A percentile compares a stretch with the other conserved stretches of the same genome.
phyloP scores from a whole-genome alignment of 345 rosid species.

The Boechera stricta region DNA sequence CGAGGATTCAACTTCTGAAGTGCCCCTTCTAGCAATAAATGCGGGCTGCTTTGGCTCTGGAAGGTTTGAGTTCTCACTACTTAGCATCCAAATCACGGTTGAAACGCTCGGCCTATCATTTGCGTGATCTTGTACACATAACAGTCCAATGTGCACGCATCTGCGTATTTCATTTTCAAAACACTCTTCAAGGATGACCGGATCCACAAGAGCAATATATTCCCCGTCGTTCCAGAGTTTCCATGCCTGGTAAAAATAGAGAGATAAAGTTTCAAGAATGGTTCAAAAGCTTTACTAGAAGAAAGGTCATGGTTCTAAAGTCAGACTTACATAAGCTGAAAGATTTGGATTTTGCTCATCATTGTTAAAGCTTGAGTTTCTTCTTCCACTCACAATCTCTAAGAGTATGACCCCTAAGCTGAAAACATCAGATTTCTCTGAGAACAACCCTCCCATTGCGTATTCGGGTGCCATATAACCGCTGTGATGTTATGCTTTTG shows the following conservation, averaged over 20 bases:
- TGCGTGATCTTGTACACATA: conserved; percentile 45
- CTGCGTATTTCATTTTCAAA: conserved; percentile 24
- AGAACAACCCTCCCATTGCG: conserved; percentile 52
- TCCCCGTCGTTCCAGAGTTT: conserved; percentile 38
- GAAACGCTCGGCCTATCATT: conserved; percentile 45
- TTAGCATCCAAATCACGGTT: conserved; percentile 43
- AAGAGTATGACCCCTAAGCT: conserved; percentile 54
- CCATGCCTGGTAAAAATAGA: conserved; percentile 37
- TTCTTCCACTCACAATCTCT: conserved; percentile 52
- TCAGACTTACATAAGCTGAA: conserved; percentile 42
- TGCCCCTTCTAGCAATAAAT: conserved; percentile 28
- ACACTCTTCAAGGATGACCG: conserved; percentile 14
- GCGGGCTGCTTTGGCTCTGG: conserved; percentile 39
- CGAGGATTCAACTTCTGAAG: conserved; percentile 2
- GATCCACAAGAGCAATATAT: conserved; percentile 5
- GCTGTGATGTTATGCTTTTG: conserved; percentile 32
- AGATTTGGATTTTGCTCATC: conserved; percentile 39
- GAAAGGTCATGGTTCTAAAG: not conserved
- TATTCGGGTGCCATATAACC: conserved; percentile 58
- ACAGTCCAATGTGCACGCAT: conserved; percentile 37
- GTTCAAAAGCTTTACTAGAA: conserved; percentile 3
- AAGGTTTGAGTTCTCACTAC: conserved; percentile 34
- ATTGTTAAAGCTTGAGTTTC: conserved; percentile 38
- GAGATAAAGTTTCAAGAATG: not conserved
- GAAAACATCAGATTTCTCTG: conserved; percentile 55